These are phyloP conservation scores for Pseudovirgaria hyperparasitica DNA, from an alignment of 2,329 filamentous ascomycete genomes.

Conservation along the genomic window DNA sequence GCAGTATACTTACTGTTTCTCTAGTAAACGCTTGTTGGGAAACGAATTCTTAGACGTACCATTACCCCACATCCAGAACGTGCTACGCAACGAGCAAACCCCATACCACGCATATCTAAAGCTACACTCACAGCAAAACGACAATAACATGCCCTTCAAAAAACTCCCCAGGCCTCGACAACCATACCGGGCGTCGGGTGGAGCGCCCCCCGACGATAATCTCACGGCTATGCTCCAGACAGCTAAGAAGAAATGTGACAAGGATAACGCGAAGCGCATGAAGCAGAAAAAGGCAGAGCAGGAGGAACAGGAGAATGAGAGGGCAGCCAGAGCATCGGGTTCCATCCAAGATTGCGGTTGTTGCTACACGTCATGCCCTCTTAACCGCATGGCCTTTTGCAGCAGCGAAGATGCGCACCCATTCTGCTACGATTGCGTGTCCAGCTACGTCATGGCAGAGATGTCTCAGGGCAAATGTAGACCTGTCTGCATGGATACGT, in stretches of 20 bases:
- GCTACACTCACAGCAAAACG: too few relatives aligned
- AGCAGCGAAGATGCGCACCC: conserved; percentile 44
- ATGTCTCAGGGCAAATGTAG: conserved; percentile 58
- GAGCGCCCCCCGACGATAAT: not conserved
- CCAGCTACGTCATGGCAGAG: conserved; percentile 50
- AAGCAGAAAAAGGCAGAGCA: conserved; percentile 11
- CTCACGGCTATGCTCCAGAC: conserved; percentile 5
- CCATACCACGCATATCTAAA: too few relatives aligned
- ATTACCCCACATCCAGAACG: conserved; percentile 19
- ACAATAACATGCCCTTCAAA: conserved; percentile 24
- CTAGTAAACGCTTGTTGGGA: conserved; percentile 23
- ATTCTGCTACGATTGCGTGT: conserved; percentile 59
- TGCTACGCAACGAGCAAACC: conserved; percentile 15
- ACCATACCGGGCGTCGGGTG: conserved; percentile 8
- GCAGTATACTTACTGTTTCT: too few relatives aligned
- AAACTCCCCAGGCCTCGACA: conserved; percentile 21
- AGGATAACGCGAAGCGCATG: conserved; percentile 13
- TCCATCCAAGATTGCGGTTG: conserved; percentile 37
- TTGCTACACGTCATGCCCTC: conserved; percentile 55
- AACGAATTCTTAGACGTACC: conserved; percentile 29
- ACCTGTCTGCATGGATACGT: conserved; percentile 57
- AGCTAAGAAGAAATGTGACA: conserved; percentile 16
- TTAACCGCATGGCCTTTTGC: conserved; percentile 59
- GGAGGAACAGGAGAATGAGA: conserved; percentile 24
- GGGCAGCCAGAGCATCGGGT: conserved; percentile 8